These are phyloP conservation scores for Tricholoma furcatifolium DNA, from an alignment of 768 basidiomycete genomes.

Conservation along the genomic window DNA sequence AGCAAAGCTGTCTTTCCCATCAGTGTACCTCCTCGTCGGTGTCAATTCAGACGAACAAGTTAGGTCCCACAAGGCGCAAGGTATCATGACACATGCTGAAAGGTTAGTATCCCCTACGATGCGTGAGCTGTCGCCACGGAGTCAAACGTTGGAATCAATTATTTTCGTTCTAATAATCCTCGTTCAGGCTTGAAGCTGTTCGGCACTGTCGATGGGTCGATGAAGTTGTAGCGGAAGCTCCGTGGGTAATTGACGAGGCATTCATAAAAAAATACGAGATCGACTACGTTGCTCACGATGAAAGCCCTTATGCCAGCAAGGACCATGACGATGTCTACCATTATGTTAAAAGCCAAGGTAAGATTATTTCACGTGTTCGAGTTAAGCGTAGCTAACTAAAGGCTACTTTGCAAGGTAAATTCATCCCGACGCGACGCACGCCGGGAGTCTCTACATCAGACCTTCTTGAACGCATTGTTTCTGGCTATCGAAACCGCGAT, in stretches of 20 bases:
- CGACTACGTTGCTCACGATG: slow-evolving; percentile 97
- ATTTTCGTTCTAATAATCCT: not conserved
- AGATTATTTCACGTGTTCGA: slow-evolving; percentile 18
- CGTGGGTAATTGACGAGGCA: slow-evolving; percentile 83
- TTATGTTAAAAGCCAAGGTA: slow-evolving; percentile 78
- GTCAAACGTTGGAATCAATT: not conserved
- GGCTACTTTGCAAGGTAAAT: slow-evolving; percentile 61
- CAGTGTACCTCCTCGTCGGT: slow-evolving; percentile 90
- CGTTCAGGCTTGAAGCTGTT: slow-evolving; percentile 74
- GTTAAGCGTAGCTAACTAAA: not conserved
- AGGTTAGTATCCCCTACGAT: slow-evolving; percentile 13
- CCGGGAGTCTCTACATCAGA: slow-evolving; percentile 94
- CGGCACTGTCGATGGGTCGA: slow-evolving; percentile 98
- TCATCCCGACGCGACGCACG: slow-evolving; percentile 93
- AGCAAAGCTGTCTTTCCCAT: slow-evolving; percentile 90
- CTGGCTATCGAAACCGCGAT: slow-evolving; percentile 77
- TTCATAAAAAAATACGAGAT: slow-evolving; percentile 87
- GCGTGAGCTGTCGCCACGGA: too few relatives aligned
- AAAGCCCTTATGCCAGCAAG: slow-evolving; percentile 79
- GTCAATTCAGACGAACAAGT: slow-evolving; percentile 90
- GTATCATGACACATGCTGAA: slow-evolving; percentile 88
- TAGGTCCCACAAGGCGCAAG: slow-evolving; percentile 70
- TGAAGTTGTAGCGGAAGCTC: slow-evolving; percentile 86
- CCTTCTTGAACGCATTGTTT: slow-evolving; percentile 88
- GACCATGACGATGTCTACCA: slow-evolving; percentile 86